Conservation (phyloP, 768 basidiomycete genomes). For the Russula virescens region DNA sequence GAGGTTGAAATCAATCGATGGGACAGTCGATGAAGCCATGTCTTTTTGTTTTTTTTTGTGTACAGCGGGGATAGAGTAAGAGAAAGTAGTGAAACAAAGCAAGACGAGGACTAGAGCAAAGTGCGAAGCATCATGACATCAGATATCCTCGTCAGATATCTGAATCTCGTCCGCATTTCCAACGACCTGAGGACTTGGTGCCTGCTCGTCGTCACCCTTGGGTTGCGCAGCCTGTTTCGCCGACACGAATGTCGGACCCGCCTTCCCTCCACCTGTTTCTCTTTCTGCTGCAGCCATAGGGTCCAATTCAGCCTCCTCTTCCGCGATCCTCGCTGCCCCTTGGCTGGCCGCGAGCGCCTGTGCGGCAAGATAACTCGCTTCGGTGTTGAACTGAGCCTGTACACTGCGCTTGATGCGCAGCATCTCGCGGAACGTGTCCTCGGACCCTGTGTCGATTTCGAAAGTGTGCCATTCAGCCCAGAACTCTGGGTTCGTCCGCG, state of each 20-base stretch:
- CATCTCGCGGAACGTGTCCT: slow-evolving; percentile 97
- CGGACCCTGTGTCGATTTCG: slow-evolving; percentile 97
- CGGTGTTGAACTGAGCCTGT: slow-evolving; percentile 98
- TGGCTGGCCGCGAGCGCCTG: slow-evolving; percentile 73
- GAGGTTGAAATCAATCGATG: slow-evolving; percentile 71
- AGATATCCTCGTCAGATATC: slow-evolving; percentile 67
- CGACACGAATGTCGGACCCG: slow-evolving; percentile 70
- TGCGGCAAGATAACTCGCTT: slow-evolving; percentile 87
- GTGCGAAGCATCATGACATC: slow-evolving; percentile 27
- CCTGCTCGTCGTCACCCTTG: slow-evolving; percentile 31
- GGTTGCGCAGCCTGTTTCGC: slow-evolving; percentile 45
- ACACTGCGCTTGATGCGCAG: slow-evolving; percentile 95
- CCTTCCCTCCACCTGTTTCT: slow-evolving; percentile 47
- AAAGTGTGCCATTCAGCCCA: slow-evolving; percentile 97
- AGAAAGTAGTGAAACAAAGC: slow-evolving; percentile 1
- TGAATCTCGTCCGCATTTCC: slow-evolving; percentile 81
- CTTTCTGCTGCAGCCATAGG: slow-evolving; percentile 86
- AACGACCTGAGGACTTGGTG: slow-evolving; percentile 20
- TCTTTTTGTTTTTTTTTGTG: neutral
- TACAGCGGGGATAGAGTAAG: slow-evolving; percentile 8
- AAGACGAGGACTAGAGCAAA: neutral
- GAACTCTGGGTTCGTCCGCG: slow-evolving; percentile 84
- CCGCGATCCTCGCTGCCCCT: slow-evolving; percentile 45
- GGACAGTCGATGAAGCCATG: slow-evolving; percentile 33
- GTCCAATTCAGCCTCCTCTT: slow-evolving; percentile 45